phyloP scores from a whole-genome alignment of 768 basidiomycete species.

The Lactarius sanguifluus region DNA sequence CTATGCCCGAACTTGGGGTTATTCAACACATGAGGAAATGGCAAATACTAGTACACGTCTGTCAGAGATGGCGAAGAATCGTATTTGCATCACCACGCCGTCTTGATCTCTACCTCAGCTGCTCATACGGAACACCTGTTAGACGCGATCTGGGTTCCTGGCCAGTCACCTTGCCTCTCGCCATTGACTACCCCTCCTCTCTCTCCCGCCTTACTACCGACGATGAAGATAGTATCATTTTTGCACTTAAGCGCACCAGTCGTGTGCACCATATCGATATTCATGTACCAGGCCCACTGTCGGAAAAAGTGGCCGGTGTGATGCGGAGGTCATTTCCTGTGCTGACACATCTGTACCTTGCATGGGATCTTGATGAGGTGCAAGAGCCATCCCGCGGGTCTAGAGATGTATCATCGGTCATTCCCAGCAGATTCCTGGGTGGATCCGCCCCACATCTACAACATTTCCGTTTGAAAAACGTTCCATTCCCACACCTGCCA shows the following conservation, averaged over 20 bases:
- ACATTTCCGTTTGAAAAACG: too few relatives aligned
- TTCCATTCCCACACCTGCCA: too few relatives aligned
- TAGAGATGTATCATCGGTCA: too few relatives aligned
- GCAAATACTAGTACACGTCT: neutral
- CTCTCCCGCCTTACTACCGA: accelerated
- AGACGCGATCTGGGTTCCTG: neutral
- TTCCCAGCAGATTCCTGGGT: neutral
- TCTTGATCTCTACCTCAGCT: neutral
- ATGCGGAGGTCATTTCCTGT: neutral
- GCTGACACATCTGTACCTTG: neutral
- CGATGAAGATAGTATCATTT: neutral
- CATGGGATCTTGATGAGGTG: too few relatives aligned
- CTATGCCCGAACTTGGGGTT: too few relatives aligned
- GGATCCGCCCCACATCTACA: neutral
- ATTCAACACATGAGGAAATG: neutral
- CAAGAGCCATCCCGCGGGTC: too few relatives aligned
- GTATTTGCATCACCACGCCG: neutral
- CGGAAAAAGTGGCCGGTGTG: too few relatives aligned
- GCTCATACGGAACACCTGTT: neutral
- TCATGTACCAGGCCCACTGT: neutral
- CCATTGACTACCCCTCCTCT: neutral
- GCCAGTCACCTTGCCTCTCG: neutral
- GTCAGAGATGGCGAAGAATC: neutral
- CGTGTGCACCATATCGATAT: neutral
- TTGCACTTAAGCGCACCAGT: neutral